Base-by-base conservation (phyloP, 148 eudicot genomes). In the Rhododendron simsii region DNA sequence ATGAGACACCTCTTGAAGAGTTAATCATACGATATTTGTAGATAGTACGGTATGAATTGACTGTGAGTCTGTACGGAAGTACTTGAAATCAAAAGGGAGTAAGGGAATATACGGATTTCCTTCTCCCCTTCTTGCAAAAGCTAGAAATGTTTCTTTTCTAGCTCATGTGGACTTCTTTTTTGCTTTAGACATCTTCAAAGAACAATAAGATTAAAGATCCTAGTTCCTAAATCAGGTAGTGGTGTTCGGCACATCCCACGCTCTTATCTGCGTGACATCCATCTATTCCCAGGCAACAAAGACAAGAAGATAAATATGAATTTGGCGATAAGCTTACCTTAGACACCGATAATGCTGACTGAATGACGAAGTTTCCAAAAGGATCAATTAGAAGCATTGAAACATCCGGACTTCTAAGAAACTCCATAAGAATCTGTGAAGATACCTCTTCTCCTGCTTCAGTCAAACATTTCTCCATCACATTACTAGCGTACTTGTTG, bases 401-500 rank as follows among this genome's bases (percentile, higher is more conserved):
- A 51, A 84, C 73, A 78, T 88, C 85, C 2, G 88, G 89, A 80
- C 89, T 88, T 11, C 37, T 48, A 12, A 93, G 83, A 35, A 91
- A 35, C 88, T 93, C 94, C 79, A 26, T 71, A 51, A 91, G 84
- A 78, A 93, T 86, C 67, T 47, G 37, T 8, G 84, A 59, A 18
- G 90, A 81, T 14, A 88, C 75, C 48, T 89, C 87, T 33, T 81
- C 87, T 44, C 86, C 87, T 10, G 93, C 84, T 20, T 87, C 88
- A 30, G 15, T 15, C 86, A 93, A 71, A 77, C 89, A 89, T 76
- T 90, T 92, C 84, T 93, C 93, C 67, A 93, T 90, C n/a, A 93
- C 95, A 74, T 93, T 90, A 81, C 95, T 93, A 0, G 89, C 95
- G 67, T 87, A 92, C 67, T 92, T 93, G 67, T 91, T 92, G 88